Conservation (phyloP, 176 grass and related monocot genomes). For the Cocos nucifera region DNA sequence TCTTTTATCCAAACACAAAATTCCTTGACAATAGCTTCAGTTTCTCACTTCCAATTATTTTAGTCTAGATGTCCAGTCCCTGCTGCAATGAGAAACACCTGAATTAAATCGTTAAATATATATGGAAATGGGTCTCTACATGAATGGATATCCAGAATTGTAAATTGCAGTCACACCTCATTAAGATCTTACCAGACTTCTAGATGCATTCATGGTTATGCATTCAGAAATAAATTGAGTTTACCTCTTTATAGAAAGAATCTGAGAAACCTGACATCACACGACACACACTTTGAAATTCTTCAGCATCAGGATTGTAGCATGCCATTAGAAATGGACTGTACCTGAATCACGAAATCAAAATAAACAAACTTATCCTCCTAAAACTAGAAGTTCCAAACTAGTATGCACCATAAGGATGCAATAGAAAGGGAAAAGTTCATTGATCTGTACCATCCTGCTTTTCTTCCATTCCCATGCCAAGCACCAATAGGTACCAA, state of each 20-base stretch:
- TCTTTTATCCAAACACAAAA: no score
- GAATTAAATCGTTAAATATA: no score
- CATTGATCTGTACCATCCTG: slow-evolving; percentile 56
- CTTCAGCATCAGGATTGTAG: slow-evolving; percentile 88
- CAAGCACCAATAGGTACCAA: slow-evolving; percentile 88
- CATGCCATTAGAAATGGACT: slow-evolving; percentile 98
- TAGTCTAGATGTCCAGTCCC: no score
- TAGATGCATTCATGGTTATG: neutral
- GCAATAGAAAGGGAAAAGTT: neutral
- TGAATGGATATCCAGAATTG: no score
- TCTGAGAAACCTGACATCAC: slow-evolving; percentile 96
- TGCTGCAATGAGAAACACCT: no score
- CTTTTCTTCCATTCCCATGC: slow-evolving; percentile 92
- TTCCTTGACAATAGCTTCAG: no score
- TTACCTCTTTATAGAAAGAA: slow-evolving; percentile 85
- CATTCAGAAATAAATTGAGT: neutral
- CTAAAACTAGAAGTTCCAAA: no score
- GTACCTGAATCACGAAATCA: slow-evolving; percentile 40
- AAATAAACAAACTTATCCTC: slow-evolving; percentile 8
- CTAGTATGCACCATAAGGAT: no score
- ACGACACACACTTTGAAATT: slow-evolving; percentile 88
- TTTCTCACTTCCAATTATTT: no score
- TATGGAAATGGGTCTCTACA: no score
- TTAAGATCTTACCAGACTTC: no score
- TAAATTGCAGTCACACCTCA: no score